Base-by-base conservation (phyloP, 2,329 filamentous ascomycete species). In the Chalaropsis thielavioides region DNA sequence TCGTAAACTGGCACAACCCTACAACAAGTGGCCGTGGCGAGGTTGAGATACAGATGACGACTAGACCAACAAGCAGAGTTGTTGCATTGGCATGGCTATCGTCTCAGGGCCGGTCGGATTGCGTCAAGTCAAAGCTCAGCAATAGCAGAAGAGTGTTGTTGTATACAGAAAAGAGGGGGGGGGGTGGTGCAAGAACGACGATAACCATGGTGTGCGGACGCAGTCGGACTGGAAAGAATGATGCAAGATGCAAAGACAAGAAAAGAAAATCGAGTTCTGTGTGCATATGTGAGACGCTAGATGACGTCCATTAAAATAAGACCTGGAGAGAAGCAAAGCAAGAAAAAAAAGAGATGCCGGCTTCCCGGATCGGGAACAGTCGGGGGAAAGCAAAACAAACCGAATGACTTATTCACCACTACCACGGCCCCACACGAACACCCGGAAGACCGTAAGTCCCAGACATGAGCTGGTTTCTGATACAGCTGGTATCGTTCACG, bases 351-450 rank as follows among this genome's bases (percentile, higher is more conserved):
- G 69, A 69, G 75, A 75, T 72, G 72, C 72, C 73, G 64, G 67
- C 61, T 19, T 51, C 41, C 19, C 11, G 27, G 51, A 63, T 2
- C 40, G 6, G 44, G 38, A 41, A 64, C 31, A 51, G 44, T 31
- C 40, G 40, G 17, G 8, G 49, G 27, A 59, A 24, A 61, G 3
- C 3, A 44, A 64, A 46, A 35, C 38, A 60, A 17, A 38, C 4
- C 22, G 41, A 22, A 38, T 6, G 6, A 27, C n/a, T 43, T 11
- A 2, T 27, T n/a, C 5, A n/a, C 49, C 43, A 38, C 64, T 81
- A 85, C 80, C 80, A 85, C 15, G 80, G 81, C n/a, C 84, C 84
- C 66, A 86, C 83, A 62, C 79, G 77, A 31, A 87, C 83, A 43
- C 65, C 41, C 8, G 83, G 79, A 31, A 82, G 76, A 41, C 81